Conservation (phyloP, 164 flowering plant species). For the Nelumbo lutea region DNA sequence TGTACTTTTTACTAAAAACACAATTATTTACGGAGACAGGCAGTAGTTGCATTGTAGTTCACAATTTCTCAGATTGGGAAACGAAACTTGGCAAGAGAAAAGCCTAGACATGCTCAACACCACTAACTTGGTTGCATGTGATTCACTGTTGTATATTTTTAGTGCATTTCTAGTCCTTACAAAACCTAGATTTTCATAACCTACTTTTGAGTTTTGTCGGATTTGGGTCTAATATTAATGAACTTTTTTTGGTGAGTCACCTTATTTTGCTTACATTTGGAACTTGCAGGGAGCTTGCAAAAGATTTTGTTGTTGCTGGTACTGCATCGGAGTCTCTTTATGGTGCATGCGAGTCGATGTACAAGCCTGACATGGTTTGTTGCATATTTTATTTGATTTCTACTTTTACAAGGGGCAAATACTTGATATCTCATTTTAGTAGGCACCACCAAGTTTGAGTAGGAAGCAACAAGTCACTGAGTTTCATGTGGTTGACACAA, state of each 20-base stretch:
- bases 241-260: neutral
- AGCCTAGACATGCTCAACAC: too few species aligned
- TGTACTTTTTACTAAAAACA: too few species aligned
- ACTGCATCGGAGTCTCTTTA: constrained; percentile 91
- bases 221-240: neutral
- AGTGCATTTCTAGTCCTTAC: neutral
- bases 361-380: constrained; percentile 92
- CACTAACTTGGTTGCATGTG: neutral
- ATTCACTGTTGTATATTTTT: neutral
- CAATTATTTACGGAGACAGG: too few species aligned
- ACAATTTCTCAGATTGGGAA: too few species aligned
- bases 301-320: constrained; percentile 96
- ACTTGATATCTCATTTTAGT: neutral
- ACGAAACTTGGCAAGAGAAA: too few species aligned
- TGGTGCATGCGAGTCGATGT: constrained; percentile 97
- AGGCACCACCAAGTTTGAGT: too few species aligned
- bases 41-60: too few species aligned
- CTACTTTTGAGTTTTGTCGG: neutral
- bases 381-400: neutral
- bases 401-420: neutral
- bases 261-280: neutral
- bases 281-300: constrained; percentile 77
- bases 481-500: too few species aligned
- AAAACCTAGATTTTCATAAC: neutral
- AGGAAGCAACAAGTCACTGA: too few species aligned